Conservation (phyloP, 2,329 filamentous ascomycete genomes). For the Fusarium fujikuroi region DNA sequence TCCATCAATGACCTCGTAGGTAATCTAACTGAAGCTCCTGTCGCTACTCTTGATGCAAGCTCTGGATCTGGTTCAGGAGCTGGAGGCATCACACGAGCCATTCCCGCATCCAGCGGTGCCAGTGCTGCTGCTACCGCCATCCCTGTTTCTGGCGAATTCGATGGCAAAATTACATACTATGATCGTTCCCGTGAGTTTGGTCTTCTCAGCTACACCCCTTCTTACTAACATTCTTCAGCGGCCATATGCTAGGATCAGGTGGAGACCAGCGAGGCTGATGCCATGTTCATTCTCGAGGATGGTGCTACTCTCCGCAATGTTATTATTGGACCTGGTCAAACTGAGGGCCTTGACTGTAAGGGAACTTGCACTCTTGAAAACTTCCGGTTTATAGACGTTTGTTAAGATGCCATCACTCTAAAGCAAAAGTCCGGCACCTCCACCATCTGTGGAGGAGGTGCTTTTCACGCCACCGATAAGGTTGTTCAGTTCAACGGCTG, state of each 20-base stretch:
- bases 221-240: conserved; percentile 20
- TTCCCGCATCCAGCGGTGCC: conserved; percentile 34
- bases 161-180: conserved; percentile 36
- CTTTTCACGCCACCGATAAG: too few species aligned
- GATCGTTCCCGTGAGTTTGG: conserved; percentile 35
- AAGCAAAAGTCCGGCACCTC: too few species aligned
- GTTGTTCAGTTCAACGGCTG: too few species aligned
- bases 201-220: too few species aligned
- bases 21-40: not conserved
- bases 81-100: conserved; percentile 30
- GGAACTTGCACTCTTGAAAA: too few species aligned
- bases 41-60: not conserved
- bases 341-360: too few species aligned
- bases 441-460: too few species aligned
- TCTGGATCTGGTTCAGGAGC: conserved; percentile 11
- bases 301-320: conserved; percentile 64
- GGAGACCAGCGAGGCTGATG: conserved; percentile 45
- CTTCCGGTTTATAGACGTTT: too few species aligned
- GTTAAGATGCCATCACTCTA: too few species aligned
- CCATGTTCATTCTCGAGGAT: conserved; percentile 63
- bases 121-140: conserved; percentile 33
- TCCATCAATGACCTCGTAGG: not conserved
- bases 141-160: conserved; percentile 33
- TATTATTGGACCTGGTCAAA: conserved; percentile 57
- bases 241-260: conserved; percentile 43